Evolutionary conservation across 495 filamentous ascomycete species (phyloP), one percentile per base, ranked within the genome.

Genomic region (Podospora conica): DNA sequence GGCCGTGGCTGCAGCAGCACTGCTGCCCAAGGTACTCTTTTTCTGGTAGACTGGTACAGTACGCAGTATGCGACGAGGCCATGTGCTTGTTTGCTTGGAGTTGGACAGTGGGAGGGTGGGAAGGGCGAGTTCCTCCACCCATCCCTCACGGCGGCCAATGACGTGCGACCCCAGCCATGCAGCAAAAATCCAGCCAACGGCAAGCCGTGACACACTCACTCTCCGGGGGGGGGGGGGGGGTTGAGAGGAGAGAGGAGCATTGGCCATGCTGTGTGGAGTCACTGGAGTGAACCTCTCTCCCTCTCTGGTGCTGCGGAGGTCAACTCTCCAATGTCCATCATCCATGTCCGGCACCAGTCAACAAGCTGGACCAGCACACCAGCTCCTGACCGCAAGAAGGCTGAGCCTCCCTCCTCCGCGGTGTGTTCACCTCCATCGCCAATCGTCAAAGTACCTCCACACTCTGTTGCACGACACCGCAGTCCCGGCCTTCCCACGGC

Each of bases 131-230:
- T 53, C 48, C 59, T 56, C 28, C 65, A 54, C 67, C 68, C 69
- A 66, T 69, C 64, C 18, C 53, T 59, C 66, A 58, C 67, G 59
- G 23, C 60, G 60, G 56, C 79, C 79, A 81, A 81, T 80, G 70
- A 70, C 66, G 72, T 58, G 53, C 63, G 66, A 60, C 70, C 75
- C 77, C 79, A 81, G 77, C 79, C 79, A 80, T 79, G 76, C 75
- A 64, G 63, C 73, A 72, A 75, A 76, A 57, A 63, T 59, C 53
- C 66, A 54, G 29, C 53, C 57, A 25, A 53, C 23, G 9, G 25
- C 20, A 48, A 11, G 62, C 54, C 24, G 25, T 60, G 33, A 55
- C 56, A 61, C 53, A 60, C 58, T 27, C 56, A 53, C 53, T 33
- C n/a, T 48, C 58, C 59, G 59, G 28, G 59, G 33, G 59, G 11